Conservation (phyloP, 495 filamentous ascomycete genomes). For the Ramalina peruviana region DNA sequence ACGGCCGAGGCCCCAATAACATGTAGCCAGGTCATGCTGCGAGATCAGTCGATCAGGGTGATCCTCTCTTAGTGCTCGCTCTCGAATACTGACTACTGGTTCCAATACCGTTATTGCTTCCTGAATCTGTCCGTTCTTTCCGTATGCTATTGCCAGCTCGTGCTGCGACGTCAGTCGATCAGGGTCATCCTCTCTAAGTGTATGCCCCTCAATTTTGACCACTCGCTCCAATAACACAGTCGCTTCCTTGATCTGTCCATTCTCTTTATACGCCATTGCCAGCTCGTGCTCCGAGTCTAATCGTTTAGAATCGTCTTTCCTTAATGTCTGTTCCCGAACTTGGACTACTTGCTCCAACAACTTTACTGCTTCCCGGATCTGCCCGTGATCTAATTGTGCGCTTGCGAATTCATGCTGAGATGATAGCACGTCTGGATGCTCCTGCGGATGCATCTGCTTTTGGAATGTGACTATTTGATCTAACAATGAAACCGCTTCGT, state of each 20-base stretch:
- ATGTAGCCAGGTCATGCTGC: constrained; percentile 7
- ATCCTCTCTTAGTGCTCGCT: constrained; percentile 15
- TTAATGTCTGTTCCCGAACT: not conserved
- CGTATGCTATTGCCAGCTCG: too few relatives aligned
- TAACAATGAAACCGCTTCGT: not conserved
- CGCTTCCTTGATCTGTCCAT: constrained; percentile 22
- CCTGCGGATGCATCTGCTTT: not conserved
- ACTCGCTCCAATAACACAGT: constrained; percentile 21
- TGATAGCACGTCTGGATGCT: constrained; percentile 7
- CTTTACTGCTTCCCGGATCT: constrained; percentile 9
- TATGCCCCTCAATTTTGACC: constrained; percentile 9
- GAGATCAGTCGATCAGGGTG: constrained; percentile 19
- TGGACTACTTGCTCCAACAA: not conserved
- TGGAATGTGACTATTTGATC: not conserved
- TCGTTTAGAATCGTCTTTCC: constrained; percentile 8
- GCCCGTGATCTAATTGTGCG: constrained; percentile 17
- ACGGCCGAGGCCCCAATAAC: constrained; percentile 18
- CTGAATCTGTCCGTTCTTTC: constrained; percentile 17
- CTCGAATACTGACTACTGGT: constrained; percentile 16
- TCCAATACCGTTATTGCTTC: constrained; percentile 22
- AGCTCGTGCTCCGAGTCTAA: constrained; percentile 10
- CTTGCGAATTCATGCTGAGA: constrained; percentile 11
- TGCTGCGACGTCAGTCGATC: too few relatives aligned
- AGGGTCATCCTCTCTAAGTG: constrained; percentile 4
- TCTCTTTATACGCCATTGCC: constrained; percentile 10